phyloP scores from a whole-genome alignment of 331 rosid species.

The Malus hybrid region DNA sequence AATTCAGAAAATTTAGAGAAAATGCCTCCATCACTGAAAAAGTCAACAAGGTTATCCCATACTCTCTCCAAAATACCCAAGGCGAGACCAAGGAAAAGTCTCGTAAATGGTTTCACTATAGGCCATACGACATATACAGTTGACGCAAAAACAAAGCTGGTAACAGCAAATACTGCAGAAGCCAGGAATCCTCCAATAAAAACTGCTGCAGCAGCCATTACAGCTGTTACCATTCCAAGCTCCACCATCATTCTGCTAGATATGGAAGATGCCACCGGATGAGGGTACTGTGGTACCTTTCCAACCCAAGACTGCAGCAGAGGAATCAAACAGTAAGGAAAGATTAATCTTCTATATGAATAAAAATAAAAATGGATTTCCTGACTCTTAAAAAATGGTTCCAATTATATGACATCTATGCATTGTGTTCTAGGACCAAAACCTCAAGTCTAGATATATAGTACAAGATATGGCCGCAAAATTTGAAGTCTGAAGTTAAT shows the following conservation, averaged over 20 bases:
- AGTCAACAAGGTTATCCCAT: conserved; percentile 59
- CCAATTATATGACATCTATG: neutral
- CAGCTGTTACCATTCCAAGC: conserved; percentile 55
- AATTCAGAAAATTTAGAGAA: conserved; percentile 52
- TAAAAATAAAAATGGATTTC: neutral
- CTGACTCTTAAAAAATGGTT: neutral
- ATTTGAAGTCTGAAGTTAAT: neutral
- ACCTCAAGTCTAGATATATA: neutral
- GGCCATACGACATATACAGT: conserved; percentile 72
- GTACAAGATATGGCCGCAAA: neutral
- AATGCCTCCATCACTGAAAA: conserved; percentile 59
- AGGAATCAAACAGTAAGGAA: conserved; percentile 13
- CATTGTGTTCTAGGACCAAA: neutral
- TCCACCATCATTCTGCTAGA: conserved; percentile 92
- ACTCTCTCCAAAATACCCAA: conserved; percentile 60
- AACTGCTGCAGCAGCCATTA: conserved; percentile 61
- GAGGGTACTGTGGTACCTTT: conserved; percentile 63
- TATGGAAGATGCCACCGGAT: conserved; percentile 85
- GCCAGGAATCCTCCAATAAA: conserved; percentile 81
- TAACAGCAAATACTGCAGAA: conserved; percentile 77
- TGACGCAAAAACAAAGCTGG: conserved; percentile 58
- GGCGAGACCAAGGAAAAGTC: conserved; percentile 43
- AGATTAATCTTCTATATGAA: neutral
- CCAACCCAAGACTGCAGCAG: conserved; percentile 78
- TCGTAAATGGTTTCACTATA: conserved; percentile 61